Conservation (phyloP, 352 stramenopile genomes). For the Phytophthora vignae region DNA sequence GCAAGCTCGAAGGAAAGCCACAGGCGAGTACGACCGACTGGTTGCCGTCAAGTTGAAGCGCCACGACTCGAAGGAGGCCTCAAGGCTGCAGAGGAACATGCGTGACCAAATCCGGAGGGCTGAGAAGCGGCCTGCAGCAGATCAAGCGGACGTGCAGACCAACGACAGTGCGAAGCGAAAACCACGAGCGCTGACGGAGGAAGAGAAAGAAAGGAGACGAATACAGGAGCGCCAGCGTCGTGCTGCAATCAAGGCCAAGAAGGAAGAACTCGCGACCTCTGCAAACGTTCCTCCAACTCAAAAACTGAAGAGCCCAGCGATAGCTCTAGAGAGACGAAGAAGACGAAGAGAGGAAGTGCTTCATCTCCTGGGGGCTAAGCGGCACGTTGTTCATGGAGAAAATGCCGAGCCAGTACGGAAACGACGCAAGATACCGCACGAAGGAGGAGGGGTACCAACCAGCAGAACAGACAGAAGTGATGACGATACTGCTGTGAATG, state of each 20-base stretch:
- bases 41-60: slow-evolving; percentile 23
- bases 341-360: neutral
- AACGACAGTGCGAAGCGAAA: neutral
- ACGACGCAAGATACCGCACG: neutral
- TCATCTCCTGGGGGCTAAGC: neutral
- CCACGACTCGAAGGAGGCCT: slow-evolving; percentile 1
- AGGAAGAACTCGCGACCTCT: neutral
- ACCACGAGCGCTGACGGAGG: neutral
- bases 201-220: slow-evolving; percentile 10
- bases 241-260: slow-evolving; percentile 18
- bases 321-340: neutral
- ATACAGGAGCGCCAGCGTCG: slow-evolving; percentile 3
- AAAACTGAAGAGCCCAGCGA: neutral
- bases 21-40: slow-evolving; percentile 19
- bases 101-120: slow-evolving; percentile 16
- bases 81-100: slow-evolving; percentile 18
- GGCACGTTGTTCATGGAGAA: neutral
- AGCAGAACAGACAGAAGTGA: neutral
- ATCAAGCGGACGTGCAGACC: neutral
- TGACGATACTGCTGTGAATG: neutral
- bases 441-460: neutral
- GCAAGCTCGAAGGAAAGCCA: slow-evolving; percentile 22
- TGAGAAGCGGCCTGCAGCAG: neutral
- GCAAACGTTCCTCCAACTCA: neutral
- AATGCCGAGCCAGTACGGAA: neutral